Percentiles rank a stretch among this genome's conserved stretches.
Conservation (phyloP, 2,329 filamentous ascomycete genomes). For the Fusarium algeriense region DNA sequence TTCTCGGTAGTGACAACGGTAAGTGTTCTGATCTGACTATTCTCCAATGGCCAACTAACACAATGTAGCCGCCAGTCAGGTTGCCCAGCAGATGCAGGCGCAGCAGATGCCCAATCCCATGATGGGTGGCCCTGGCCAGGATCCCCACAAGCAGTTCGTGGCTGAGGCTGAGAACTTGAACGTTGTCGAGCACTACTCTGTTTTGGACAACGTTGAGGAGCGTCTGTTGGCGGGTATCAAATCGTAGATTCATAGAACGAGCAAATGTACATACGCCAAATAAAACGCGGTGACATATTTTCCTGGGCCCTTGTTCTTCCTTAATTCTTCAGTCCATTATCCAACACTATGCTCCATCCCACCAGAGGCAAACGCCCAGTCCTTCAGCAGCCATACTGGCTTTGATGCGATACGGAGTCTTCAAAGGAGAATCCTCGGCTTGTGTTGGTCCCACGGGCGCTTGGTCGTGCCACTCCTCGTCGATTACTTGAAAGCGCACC, state of each 20-base stretch:
- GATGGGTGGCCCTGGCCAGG: slow-evolving; percentile 92
- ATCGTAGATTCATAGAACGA: slow-evolving; percentile 52
- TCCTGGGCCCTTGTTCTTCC: slow-evolving; percentile 8
- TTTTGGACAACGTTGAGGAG: slow-evolving; percentile 88
- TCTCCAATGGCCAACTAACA: slow-evolving; percentile 26
- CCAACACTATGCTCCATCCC: slow-evolving; percentile 58
- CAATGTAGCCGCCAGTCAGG: slow-evolving; percentile 83
- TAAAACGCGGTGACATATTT: slow-evolving; percentile 42
- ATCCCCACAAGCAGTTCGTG: slow-evolving; percentile 94
- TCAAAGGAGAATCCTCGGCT: slow-evolving; percentile 70
- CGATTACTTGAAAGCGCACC: slow-evolving; percentile 86
- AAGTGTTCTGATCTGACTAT: slow-evolving; percentile 52
- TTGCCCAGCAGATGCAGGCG: slow-evolving; percentile 87
- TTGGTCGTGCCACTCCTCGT: slow-evolving; percentile 93
- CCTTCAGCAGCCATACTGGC: slow-evolving; percentile 74
- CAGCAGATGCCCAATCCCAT: slow-evolving; percentile 68
- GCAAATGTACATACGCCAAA: slow-evolving; percentile 45
- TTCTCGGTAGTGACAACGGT: slow-evolving; percentile 97
- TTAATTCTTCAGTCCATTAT: slow-evolving; percentile 25
- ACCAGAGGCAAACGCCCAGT: slow-evolving; percentile 74
- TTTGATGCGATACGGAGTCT: slow-evolving; percentile 78
- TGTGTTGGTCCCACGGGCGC: slow-evolving; percentile 76
- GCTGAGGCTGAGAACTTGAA: slow-evolving; percentile 95
- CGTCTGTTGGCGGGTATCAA: slow-evolving; percentile 74
- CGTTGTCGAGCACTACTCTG: slow-evolving; percentile 92